Evolutionary conservation across 306 rosid species (phyloP).

Genomic region (Vicia faba): DNA sequence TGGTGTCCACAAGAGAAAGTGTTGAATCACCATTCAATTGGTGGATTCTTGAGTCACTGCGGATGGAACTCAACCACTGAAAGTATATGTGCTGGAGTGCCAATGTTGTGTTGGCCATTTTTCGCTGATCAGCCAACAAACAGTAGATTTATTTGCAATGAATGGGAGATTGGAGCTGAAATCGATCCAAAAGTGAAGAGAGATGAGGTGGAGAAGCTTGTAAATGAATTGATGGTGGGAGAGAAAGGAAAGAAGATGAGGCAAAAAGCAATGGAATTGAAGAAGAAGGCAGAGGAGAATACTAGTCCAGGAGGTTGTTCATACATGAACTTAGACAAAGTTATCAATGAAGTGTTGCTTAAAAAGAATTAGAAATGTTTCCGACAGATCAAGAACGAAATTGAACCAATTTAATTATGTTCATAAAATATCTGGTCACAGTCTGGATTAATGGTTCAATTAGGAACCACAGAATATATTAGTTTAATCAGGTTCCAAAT

Average conservation of each 20-base stretch:
- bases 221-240: conserved; percentile 33
- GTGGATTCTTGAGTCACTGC: conserved; percentile 37
- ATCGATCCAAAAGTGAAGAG: conserved; percentile 20
- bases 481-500: too few relatives aligned
- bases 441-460: too few relatives aligned
- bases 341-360: conserved; percentile 32
- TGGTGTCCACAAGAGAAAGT: conserved; percentile 40
- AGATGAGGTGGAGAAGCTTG: conserved; percentile 23
- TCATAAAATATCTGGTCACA: too few relatives aligned
- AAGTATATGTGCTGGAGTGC: conserved; percentile 37
- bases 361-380: neutral
- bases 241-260: conserved; percentile 37
- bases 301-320: conserved; percentile 22
- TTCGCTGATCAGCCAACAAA: conserved; percentile 28
- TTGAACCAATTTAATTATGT: too few relatives aligned
- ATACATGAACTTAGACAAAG: conserved; percentile 36
- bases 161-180: conserved; percentile 35
- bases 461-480: too few relatives aligned
- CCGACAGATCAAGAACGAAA: too few relatives aligned
- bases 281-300: conserved; percentile 6
- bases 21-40: conserved; percentile 33
- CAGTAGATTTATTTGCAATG: conserved; percentile 28
- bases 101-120: conserved; percentile 40
- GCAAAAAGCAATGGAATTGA: conserved; percentile 11
- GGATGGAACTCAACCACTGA: conserved; percentile 38